phyloP scores from a whole-genome alignment of 768 basidiomycete genomes.

The Kwoniella botswanensis region DNA sequence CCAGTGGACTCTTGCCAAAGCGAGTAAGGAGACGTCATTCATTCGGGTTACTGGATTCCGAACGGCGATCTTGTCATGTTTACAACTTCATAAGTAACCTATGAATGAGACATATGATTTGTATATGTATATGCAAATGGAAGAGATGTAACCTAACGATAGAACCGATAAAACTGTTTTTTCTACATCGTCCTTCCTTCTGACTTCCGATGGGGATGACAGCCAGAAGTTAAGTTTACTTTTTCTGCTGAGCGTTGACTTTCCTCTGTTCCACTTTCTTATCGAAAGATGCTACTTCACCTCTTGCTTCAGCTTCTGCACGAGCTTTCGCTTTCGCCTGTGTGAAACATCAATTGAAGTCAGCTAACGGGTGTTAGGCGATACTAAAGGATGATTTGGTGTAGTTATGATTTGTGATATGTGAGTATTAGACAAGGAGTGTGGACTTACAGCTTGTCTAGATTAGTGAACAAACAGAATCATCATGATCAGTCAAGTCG shows the following conservation, averaged over 20 bases:
- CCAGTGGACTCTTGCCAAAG: too few relatives aligned
- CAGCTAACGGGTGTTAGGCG: not conserved
- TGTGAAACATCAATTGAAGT: not conserved
- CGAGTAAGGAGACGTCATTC: too few relatives aligned
- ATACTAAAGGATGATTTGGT: not conserved
- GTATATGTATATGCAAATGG: too few relatives aligned
- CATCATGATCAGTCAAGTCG: not conserved
- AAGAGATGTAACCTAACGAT: too few relatives aligned
- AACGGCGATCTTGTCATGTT: too few relatives aligned
- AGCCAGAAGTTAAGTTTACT: not conserved
- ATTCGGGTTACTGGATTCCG: too few relatives aligned
- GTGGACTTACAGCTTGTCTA: slow-evolving; percentile 23
- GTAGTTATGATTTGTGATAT: too few relatives aligned
- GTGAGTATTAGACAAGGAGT: not conserved
- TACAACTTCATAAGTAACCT: too few relatives aligned
- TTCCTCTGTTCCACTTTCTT: slow-evolving; percentile 18
- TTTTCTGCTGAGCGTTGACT: slow-evolving; percentile 18
- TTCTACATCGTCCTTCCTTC: too few relatives aligned
- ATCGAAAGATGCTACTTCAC: slow-evolving; percentile 21
- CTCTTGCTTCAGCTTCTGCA: slow-evolving; percentile 26
- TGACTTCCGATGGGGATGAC: too few relatives aligned
- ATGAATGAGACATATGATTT: too few relatives aligned
- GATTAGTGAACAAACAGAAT: not conserved
- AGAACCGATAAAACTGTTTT: too few relatives aligned
- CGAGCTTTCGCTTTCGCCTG: slow-evolving; percentile 26